phyloP scores from a whole-genome alignment of 1,139 yeast species.

The Starmera stellimalicola region DNA sequence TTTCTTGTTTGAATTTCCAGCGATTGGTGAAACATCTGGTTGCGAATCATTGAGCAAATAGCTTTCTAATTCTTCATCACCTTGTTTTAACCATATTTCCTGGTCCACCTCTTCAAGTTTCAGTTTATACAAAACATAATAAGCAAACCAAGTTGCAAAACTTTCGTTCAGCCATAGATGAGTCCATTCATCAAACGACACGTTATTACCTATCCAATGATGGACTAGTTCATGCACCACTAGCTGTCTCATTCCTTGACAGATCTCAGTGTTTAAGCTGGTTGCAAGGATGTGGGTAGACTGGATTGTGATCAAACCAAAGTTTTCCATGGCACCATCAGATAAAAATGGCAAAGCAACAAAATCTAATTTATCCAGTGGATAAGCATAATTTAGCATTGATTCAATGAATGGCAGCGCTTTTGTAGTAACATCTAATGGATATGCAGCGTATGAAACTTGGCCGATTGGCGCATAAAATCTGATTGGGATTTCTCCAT shows the following conservation, averaged over 20 bases:
- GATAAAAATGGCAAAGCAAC: slow-evolving; percentile 59
- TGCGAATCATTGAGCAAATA: slow-evolving; percentile 34
- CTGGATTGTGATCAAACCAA: slow-evolving; percentile 57
- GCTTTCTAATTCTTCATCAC: slow-evolving; percentile 28
- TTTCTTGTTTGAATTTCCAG: slow-evolving; percentile 15
- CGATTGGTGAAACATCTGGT: slow-evolving; percentile 22
- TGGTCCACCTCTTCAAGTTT: slow-evolving; percentile 22
- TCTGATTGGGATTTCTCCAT: slow-evolving; percentile 32
- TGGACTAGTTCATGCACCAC: slow-evolving; percentile 66
- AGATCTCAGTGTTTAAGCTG: slow-evolving; percentile 19
- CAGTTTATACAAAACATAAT: slow-evolving; percentile 31
- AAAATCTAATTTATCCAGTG: slow-evolving; percentile 54
- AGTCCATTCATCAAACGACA: slow-evolving; percentile 59
- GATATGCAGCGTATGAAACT: slow-evolving; percentile 32
- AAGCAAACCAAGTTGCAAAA: slow-evolving; percentile 63
- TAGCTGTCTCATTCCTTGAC: slow-evolving; percentile 38
- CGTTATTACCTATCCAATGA: slow-evolving; percentile 67
- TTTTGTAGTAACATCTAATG: slow-evolving; percentile 36
- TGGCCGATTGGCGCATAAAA: slow-evolving; percentile 51
- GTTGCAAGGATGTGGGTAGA: slow-evolving; percentile 39
- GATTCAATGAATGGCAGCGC: slow-evolving; percentile 36
- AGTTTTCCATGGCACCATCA: slow-evolving; percentile 76
- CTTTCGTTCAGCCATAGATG: slow-evolving; percentile 67
- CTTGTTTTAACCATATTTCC: slow-evolving; percentile 24
- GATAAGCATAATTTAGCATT: slow-evolving; percentile 36